These are phyloP conservation scores for Carex myosuroides DNA, from an alignment of 176 grass and related monocot genomes.

Conservation along the genomic window DNA sequence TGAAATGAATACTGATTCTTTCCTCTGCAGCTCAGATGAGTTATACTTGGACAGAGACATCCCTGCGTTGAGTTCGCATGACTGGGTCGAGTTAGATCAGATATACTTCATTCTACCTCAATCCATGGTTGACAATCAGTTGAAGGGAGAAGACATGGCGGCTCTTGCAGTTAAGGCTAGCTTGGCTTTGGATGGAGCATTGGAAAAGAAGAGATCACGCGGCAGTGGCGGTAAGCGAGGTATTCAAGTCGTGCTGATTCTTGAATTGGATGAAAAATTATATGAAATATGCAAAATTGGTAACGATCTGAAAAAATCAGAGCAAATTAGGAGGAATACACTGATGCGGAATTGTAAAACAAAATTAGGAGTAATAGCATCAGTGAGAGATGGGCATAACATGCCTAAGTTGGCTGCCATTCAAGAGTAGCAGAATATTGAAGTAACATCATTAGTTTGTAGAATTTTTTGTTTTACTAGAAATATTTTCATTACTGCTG, in stretches of 20 bases:
- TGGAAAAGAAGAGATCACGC: neutral
- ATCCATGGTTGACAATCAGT: conserved; percentile 22
- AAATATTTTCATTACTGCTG: neutral
- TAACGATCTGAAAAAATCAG: neutral
- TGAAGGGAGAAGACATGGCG: conserved; percentile 46
- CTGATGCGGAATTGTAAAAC: neutral
- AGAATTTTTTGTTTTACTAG: neutral
- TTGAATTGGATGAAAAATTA: neutral
- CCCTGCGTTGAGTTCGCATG: conserved; percentile 22
- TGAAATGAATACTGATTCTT: neutral
- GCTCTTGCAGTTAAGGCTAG: conserved; percentile 46
- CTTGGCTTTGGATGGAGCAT: conserved; percentile 17
- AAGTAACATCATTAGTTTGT: neutral
- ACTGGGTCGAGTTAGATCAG: conserved; percentile 27
- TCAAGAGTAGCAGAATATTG: conserved; percentile 9
- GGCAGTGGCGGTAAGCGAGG: neutral
- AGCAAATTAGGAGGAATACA: neutral
- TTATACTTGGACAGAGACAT: conserved; percentile 32
- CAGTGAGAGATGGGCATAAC: neutral
- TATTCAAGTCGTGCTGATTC: neutral
- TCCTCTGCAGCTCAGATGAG: conserved; percentile 85
- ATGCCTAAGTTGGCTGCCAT: neutral
- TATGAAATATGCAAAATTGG: neutral
- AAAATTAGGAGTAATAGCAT: neutral
- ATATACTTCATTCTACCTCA: conserved; percentile 59